Base-by-base conservation (phyloP, 2,329 filamentous ascomycete genomes). In the Penicillium sp. region DNA sequence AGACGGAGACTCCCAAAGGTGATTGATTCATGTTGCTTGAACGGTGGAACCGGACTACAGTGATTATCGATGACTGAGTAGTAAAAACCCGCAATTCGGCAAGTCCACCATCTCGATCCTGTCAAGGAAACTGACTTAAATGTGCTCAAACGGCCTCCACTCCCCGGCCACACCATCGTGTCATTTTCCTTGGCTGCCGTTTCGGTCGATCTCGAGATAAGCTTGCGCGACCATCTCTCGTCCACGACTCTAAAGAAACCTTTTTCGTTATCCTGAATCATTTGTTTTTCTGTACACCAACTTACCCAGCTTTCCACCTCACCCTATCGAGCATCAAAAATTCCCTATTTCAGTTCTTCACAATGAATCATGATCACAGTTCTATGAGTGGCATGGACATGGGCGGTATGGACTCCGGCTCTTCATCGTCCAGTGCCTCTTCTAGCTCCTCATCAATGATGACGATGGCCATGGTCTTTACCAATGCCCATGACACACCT, bases 401-500 rank as follows among this genome's bases (percentile, higher is more conserved):
- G 46, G 33, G 44, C 11, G 34, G 25, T 28, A 56, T 53, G 54
- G 48, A 44, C 35, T 43, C 44, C 12, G 42, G 33, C 35, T 33
- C 46, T 13, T 36, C 24, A 26, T 43, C 29, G 8, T 39, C 44
- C 9, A 45, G 33, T 35, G 32, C 46, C 13, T 36, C 24, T 26
- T 43, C 48, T 2, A n/a, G 53, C 25, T n/a, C 42, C 18, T 43
- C 41, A 7, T 36, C 42, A 5, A 24, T 27, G 7, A 43, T 43
- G 42, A 28, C 32, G 2, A 70, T 71, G 69, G 36, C 57, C 28
- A 70, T 71, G 69, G 58, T 67, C 41, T 73, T 73, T 54, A 83
- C 83, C 57, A 81, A 77, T 54, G 71, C 74, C 48, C 80, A 80
- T 40, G 69, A 65, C 47, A 87, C 84, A 1, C 75, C 84, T 3